phyloP scores from a whole-genome alignment of 345 rosid genomes.

The Eucalyptus albens region DNA sequence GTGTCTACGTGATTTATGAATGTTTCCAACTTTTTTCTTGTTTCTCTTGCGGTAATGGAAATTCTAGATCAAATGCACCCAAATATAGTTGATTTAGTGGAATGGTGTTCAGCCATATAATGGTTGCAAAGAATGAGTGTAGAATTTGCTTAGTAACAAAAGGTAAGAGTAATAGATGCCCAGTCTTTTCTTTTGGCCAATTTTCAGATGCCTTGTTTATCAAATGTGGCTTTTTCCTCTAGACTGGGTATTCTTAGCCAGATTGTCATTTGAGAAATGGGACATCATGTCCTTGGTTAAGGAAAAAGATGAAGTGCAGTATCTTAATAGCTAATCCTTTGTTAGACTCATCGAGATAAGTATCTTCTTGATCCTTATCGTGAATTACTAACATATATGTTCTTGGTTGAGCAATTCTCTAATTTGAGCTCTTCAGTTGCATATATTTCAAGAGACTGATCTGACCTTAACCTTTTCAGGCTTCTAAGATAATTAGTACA shows the following conservation, averaged over 20 bases:
- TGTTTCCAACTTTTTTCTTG: background rate
- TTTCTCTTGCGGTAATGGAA: background rate
- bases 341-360: background rate
- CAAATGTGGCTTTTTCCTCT: background rate
- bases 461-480: background rate
- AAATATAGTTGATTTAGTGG: background rate
- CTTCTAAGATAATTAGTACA: background rate
- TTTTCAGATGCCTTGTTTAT: background rate
- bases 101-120: fast-evolving
- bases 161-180: background rate
- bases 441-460: background rate
- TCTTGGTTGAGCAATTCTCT: background rate
- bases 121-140: background rate
- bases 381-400: background rate
- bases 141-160: background rate
- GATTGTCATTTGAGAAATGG: background rate
- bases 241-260: background rate
- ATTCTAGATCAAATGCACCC: background rate
- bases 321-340: background rate
- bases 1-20: background rate
- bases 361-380: background rate
- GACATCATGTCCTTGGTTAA: background rate
- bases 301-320: background rate
- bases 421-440: background rate
- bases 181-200: background rate